Conservation (phyloP, 2,329 filamentous ascomycete genomes). For the Alternaria conjuncta region DNA sequence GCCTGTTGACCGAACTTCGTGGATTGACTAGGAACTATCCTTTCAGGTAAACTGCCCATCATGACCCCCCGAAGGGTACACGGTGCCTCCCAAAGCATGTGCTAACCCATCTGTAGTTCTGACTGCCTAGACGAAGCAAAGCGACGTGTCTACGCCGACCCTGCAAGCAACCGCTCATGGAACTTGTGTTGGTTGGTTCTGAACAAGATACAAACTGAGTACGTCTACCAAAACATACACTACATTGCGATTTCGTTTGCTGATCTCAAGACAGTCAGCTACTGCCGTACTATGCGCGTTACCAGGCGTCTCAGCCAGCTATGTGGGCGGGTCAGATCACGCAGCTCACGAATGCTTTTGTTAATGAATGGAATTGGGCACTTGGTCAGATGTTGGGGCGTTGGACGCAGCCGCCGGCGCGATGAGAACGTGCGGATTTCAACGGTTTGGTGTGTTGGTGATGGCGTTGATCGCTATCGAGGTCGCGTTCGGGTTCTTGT, state of each 20-base stretch:
- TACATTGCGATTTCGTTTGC: neutral
- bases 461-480: neutral
- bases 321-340: slow-evolving; percentile 72
- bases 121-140: slow-evolving; percentile 71
- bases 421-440: neutral
- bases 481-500: neutral
- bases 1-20: slow-evolving; percentile 72
- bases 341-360: slow-evolving; percentile 67
- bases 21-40: slow-evolving; percentile 71
- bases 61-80: neutral
- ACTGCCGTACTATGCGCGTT: slow-evolving; percentile 65
- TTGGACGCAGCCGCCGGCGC: slow-evolving; percentile 64
- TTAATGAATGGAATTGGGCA: slow-evolving; percentile 70
- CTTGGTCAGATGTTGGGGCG: slow-evolving; percentile 71
- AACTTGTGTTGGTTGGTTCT: slow-evolving; percentile 78
- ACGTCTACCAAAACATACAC: slow-evolving; percentile 40
- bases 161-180: slow-evolving; percentile 73
- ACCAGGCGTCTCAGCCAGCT: slow-evolving; percentile 66
- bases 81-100: neutral
- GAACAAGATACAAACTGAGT: slow-evolving; percentile 70
- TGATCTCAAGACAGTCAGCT: slow-evolving; percentile 57
- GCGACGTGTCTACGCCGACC: slow-evolving; percentile 67
- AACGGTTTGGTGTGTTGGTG: neutral
- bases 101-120: slow-evolving; percentile 49
- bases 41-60: slow-evolving; percentile 53